phyloP scores from a whole-genome alignment of 208 protist genomes.

The Trypanosoma cruzi region DNA sequence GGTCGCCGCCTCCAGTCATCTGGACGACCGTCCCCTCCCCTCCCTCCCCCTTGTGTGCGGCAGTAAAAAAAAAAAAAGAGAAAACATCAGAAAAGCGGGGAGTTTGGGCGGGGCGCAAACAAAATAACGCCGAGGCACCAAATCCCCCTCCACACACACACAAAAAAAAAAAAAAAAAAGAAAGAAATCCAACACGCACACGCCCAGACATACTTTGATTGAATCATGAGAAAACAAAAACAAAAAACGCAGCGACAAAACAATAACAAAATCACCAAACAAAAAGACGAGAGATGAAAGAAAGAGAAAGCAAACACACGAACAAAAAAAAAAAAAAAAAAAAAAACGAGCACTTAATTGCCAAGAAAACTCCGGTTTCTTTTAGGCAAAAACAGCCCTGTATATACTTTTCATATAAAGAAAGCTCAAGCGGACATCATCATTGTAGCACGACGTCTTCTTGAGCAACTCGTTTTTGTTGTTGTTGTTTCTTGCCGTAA shows the following conservation, averaged over 20 bases:
- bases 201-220: no score
- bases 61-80: no score
- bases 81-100: no score
- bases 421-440: slow-evolving; percentile 33
- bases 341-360: background rate
- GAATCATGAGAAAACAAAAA: no score
- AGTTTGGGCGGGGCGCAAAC: no score
- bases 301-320: slow-evolving; percentile 4
- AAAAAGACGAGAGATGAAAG: background rate
- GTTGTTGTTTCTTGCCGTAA: background rate
- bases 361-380: background rate
- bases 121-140: no score
- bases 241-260: background rate
- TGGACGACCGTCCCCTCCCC: no score
- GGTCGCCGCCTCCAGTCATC: no score
- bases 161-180: background rate
- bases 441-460: slow-evolving; percentile 17
- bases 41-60: no score
- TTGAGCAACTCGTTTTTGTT: background rate
- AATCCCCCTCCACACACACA: no score
- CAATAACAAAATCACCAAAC: slow-evolving; percentile 1
- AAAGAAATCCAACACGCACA: no score
- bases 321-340: slow-evolving; percentile 8
- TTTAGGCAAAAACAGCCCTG: slow-evolving; percentile 18
- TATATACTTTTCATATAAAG: slow-evolving; percentile 38